Evolutionary conservation across 2,329 filamentous ascomycete species (phyloP).

Genomic region (Elsinoe perseae): DNA sequence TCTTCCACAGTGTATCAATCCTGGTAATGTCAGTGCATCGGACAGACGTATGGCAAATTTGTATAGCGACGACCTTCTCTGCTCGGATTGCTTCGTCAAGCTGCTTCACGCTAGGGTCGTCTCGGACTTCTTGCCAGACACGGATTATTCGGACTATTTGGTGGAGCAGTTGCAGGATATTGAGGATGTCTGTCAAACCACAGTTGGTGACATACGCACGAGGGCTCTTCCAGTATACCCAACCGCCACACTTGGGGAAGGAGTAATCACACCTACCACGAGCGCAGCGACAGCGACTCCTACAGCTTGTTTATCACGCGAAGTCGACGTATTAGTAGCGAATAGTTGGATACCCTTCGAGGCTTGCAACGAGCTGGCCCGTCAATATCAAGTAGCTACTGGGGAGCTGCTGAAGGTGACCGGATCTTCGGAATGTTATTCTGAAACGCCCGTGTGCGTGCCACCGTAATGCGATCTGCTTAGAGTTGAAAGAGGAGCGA

Average conservation of each 20-base stretch:
- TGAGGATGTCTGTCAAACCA: conserved; percentile 20
- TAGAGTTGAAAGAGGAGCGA: neutral
- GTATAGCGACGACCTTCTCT: conserved; percentile 19
- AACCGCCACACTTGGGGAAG: neutral
- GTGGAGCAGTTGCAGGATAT: conserved; percentile 23
- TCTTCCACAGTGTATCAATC: conserved; percentile 9
- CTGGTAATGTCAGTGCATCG: neutral
- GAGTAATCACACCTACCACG: neutral
- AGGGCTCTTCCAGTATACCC: neutral
- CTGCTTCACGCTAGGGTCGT: conserved; percentile 20
- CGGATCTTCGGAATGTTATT: neutral
- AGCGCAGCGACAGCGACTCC: neutral
- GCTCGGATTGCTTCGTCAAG: conserved; percentile 23
- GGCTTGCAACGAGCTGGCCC: neutral
- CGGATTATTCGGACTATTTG: conserved; percentile 23
- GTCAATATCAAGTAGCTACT: neutral
- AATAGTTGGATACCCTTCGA: neutral
- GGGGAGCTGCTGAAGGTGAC: neutral
- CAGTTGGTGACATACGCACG: neutral
- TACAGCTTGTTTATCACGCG: neutral
- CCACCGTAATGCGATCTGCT: neutral
- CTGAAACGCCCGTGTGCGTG: neutral
- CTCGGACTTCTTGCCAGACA: conserved; percentile 22
- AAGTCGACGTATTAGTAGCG: neutral
- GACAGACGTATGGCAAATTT: conserved; percentile 18